Base-by-base conservation (phyloP, 2,329 filamentous ascomycete species). In the Epichloe gansuensis region DNA sequence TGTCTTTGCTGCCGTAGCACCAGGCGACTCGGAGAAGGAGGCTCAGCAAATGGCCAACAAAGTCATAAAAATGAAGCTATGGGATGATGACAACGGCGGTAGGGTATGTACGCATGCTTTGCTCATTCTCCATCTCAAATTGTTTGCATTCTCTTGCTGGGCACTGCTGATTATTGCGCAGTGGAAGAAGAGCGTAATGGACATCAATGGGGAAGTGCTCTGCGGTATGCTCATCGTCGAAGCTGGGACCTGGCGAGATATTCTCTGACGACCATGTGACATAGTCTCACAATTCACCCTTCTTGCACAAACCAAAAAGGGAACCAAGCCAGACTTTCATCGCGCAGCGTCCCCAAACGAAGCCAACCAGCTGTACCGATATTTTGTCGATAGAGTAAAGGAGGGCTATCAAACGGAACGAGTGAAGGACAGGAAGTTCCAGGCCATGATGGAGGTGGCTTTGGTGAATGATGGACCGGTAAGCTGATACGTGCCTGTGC, bases 361-460 rank as follows among this genome's bases (percentile, higher is more conserved):
- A 53, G 93, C 91, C 25, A 87, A 82, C 61, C 78, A 78, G 56
- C 75, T 97, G 6, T 98, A 97, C 65, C 81, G 91, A 52, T 76
- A 85, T 64, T 97, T 98, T 71, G 81, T 91, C 60, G 72, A 79
- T 49, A 87, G 86, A 60, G 82, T 97, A 43, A 78, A 83, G 60
- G 75, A 83, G 51, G 76, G 82, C 3, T 95, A 97, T 66, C 68
- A 73, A 5, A 68, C 78, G 6, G 86, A 89, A 8, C 83, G 77
- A 57, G 91, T 98, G 54, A 90, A 95, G 66, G 85, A 98, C 65
- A 93, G 94, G n/a, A 82, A 91, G 34, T 98, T 98, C 67, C 91
- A 95, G 65, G 93, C 93, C 48, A 96, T 95, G 91, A 98, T 98
- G 93, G 86, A 97, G 64, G 91, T 98, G 54, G 86, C 87, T 48